Evolutionary conservation across 164 flowering plant genomes (phyloP).

Genomic region (Stephania yunnanensis): DNA sequence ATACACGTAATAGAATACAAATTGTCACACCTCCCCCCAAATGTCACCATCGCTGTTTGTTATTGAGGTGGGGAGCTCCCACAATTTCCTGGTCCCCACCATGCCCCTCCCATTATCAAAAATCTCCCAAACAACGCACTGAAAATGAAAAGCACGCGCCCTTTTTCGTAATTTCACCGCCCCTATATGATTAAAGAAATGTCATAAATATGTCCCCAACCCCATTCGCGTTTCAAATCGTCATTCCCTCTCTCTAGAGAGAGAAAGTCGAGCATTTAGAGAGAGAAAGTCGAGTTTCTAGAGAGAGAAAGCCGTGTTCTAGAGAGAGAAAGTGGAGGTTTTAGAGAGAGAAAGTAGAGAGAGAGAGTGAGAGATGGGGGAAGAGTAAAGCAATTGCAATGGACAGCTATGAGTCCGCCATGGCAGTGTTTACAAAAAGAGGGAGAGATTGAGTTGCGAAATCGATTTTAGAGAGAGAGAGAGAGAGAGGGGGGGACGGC

Average conservation of each 20-base stretch:
- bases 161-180: not conserved
- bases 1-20: not conserved
- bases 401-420: conserved; percentile 12
- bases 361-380: not conserved
- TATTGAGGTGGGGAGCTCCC: not conserved
- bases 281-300: too few relatives aligned
- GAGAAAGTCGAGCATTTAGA: too few relatives aligned
- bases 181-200: not conserved
- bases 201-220: not conserved
- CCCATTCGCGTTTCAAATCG: not conserved
- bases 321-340: not conserved
- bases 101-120: not conserved
- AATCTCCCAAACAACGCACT: not conserved
- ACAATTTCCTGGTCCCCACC: conserved; percentile 1
- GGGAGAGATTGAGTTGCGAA: not conserved
- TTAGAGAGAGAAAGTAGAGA: not conserved
- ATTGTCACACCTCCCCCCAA: not conserved
- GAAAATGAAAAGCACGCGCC: not conserved
- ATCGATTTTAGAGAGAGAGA: too few relatives aligned
- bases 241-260: not conserved
- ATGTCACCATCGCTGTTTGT: not conserved
- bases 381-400: conserved; percentile 12
- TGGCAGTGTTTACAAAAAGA: conserved; percentile 8
- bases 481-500: not conserved
- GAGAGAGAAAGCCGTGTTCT: too few relatives aligned